phyloP scores from a whole-genome alignment of 2,329 filamentous ascomycete species.

The Aspergillus japonicus region DNA sequence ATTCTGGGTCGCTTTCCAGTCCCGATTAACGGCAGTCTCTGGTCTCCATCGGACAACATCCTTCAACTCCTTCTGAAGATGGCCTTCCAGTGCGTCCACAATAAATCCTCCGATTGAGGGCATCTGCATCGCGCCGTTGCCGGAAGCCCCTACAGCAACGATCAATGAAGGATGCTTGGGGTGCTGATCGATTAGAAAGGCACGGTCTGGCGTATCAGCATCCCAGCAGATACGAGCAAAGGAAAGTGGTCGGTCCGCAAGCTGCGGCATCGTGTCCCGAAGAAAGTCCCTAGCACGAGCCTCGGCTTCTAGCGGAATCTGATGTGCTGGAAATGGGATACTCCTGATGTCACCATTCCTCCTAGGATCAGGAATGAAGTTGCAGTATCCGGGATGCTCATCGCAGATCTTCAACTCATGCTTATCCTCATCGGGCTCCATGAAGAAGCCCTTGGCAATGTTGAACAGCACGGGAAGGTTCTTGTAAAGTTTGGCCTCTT shows the following conservation, averaged over 20 bases:
- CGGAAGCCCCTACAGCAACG: constrained; percentile 36
- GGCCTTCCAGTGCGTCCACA: constrained; percentile 47
- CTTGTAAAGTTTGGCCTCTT: constrained; percentile 48
- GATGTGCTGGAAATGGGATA: constrained; percentile 45
- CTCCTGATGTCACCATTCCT: constrained; percentile 23
- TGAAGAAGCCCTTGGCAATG: constrained; percentile 51
- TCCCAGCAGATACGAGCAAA: constrained; percentile 59
- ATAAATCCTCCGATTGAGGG: constrained; percentile 53
- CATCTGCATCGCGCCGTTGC: constrained; percentile 43
- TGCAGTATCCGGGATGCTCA: constrained; percentile 58
- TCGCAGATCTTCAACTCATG: constrained; percentile 46
- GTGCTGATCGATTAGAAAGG: constrained; percentile 54
- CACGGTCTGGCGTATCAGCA: constrained; percentile 55
- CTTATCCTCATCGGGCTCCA: constrained; percentile 46
- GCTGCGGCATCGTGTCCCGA: constrained; percentile 53
- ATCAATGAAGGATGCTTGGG: constrained; percentile 45
- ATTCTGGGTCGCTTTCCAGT: constrained; percentile 49
- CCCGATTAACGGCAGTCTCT: constrained; percentile 46
- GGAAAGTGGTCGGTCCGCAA: constrained; percentile 50
- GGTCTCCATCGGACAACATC: constrained; percentile 51
- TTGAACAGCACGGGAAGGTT: constrained; percentile 53
- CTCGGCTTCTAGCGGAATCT: constrained; percentile 49
- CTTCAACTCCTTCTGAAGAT: constrained; percentile 43
- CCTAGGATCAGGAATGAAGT: constrained; percentile 37
- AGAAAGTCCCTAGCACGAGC: constrained; percentile 49